These are phyloP conservation scores for Clitocybe nebularis DNA, from an alignment of 1,284 basidiomycete species.

Conservation along the genomic window DNA sequence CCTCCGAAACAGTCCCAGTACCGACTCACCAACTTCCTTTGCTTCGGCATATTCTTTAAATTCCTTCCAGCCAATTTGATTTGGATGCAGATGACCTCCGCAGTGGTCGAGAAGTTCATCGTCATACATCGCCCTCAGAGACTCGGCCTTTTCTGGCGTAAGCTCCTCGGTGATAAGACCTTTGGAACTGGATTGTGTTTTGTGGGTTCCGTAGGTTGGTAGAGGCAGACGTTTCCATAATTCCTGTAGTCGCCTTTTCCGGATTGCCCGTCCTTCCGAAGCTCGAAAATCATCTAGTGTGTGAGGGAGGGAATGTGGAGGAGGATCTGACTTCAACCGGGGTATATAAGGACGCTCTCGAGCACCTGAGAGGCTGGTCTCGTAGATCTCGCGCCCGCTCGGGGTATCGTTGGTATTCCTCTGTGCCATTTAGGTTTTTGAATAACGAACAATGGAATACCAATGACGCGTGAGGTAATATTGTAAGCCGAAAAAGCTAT, in stretches of 20 bases:
- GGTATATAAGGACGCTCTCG: slow-evolving; percentile 56
- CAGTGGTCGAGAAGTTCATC: slow-evolving; percentile 71
- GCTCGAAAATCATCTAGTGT: slow-evolving; percentile 61
- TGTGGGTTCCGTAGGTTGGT: slow-evolving; percentile 12
- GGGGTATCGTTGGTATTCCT: slow-evolving; percentile 20
- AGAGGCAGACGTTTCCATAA: slow-evolving; percentile 58
- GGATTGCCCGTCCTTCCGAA: slow-evolving; percentile 54
- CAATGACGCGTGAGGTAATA: slow-evolving; percentile 9
- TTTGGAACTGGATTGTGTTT: slow-evolving; percentile 7
- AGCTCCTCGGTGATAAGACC: slow-evolving; percentile 32
- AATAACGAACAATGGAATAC: too few relatives aligned
- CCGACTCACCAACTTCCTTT: slow-evolving; percentile 71
- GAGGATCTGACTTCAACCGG: slow-evolving; percentile 50
- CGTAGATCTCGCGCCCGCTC: slow-evolving; percentile 45
- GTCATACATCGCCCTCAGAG: slow-evolving; percentile 70
- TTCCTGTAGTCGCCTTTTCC: slow-evolving; percentile 54
- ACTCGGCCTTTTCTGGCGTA: slow-evolving; percentile 65
- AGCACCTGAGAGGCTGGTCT: slow-evolving; percentile 47
- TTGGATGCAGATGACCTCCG: slow-evolving; percentile 45
- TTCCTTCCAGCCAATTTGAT: slow-evolving; percentile 68
- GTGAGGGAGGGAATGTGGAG: slow-evolving; percentile 35
- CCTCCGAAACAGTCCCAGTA: slow-evolving; percentile 15
- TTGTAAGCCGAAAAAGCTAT: slow-evolving; percentile 1
- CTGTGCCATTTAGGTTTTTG: slow-evolving; percentile 17
- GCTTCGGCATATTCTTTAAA: slow-evolving; percentile 75